These are phyloP conservation scores for Xylaria multiplex DNA, from an alignment of 2,329 filamentous ascomycete genomes.

Conservation along the genomic window DNA sequence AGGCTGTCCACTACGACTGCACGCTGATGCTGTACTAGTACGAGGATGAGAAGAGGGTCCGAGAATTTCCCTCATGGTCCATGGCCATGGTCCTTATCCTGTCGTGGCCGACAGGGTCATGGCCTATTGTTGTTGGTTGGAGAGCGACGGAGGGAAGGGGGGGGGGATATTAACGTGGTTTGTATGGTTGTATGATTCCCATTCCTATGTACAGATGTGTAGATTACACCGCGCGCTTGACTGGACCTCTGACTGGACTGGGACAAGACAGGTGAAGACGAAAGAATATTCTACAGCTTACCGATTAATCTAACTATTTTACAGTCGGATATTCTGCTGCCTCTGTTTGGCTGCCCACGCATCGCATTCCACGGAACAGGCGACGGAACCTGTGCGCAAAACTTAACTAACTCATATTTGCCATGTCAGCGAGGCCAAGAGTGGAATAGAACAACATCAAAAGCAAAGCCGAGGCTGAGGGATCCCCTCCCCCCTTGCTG, in stretches of 20 bases:
- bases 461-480: conserved; percentile 37
- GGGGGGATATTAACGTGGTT: conserved; percentile 35
- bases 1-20: conserved; percentile 31
- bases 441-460: conserved; percentile 33
- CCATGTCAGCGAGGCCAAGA: conserved; percentile 31
- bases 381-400: conserved; percentile 22
- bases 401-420: conserved; percentile 4
- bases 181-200: conserved; percentile 35
- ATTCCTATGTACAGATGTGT: conserved; percentile 16
- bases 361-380: conserved; percentile 22
- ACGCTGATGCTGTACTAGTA: conserved; percentile 15
- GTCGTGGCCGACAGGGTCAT: conserved; percentile 31
- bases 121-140: conserved; percentile 34
- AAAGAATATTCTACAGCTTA: conserved; percentile 14
- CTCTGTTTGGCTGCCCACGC: conserved; percentile 26
- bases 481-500: conserved; percentile 12
- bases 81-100: conserved; percentile 27
- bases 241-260: not conserved
- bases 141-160: conserved; percentile 30
- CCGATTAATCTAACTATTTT: conserved; percentile 15
- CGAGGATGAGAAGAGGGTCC: conserved; percentile 35
- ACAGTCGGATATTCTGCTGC: conserved; percentile 17
- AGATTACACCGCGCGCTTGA: conserved; percentile 5
- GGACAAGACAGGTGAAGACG: conserved; percentile 12
- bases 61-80: conserved; percentile 33